These are phyloP conservation scores for Arabidopsis thaliana DNA, from an alignment of 345 rosid species.

Conservation along the genomic window DNA sequence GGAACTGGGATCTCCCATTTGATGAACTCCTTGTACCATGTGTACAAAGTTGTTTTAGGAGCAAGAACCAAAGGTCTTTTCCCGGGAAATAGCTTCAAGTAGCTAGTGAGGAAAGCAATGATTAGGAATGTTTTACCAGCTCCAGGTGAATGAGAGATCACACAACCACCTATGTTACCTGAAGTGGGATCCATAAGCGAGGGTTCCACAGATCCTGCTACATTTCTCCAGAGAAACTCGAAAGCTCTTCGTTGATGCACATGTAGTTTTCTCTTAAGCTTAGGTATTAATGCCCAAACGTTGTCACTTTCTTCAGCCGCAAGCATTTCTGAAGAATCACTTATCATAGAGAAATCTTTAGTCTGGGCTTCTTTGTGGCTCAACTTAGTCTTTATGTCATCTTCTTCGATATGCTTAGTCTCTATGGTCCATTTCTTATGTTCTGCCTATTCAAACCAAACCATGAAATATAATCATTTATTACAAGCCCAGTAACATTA, in stretches of 20 bases:
- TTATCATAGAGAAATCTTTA: slow-evolving; percentile 41
- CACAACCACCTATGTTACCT: slow-evolving; percentile 81
- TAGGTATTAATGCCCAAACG: slow-evolving; percentile 90
- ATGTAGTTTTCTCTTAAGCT: slow-evolving; percentile 67
- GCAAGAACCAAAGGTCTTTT: slow-evolving; percentile 89
- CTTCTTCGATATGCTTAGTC: slow-evolving; percentile 43
- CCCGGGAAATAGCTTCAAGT: slow-evolving; percentile 86
- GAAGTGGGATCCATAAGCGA: slow-evolving; percentile 58
- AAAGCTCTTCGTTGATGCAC: slow-evolving; percentile 83
- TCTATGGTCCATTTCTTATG: slow-evolving; percentile 53
- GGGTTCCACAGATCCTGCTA: slow-evolving; percentile 78
- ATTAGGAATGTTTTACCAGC: slow-evolving; percentile 95
- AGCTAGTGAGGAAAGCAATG: slow-evolving; percentile 91
- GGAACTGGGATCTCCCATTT: slow-evolving; percentile 93
- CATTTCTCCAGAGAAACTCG: slow-evolving; percentile 88
- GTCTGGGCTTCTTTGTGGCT: slow-evolving; percentile 45
- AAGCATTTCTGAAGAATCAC: slow-evolving; percentile 40
- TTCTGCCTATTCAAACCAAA: slow-evolving; percentile 47
- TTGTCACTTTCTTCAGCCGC: slow-evolving; percentile 59
- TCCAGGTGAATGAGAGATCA: slow-evolving; percentile 91
- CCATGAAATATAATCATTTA: slow-evolving; percentile 27
- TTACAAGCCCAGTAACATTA: not conserved
- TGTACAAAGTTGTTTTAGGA: slow-evolving; percentile 92
- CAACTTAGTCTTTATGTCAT: slow-evolving; percentile 47
- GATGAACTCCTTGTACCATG: slow-evolving; percentile 97